Evolutionary conservation across 1,139 yeast genomes (phyloP), one percentile per base, ranked within the genome.

Genomic region (Saccharomyces hybrid): DNA sequence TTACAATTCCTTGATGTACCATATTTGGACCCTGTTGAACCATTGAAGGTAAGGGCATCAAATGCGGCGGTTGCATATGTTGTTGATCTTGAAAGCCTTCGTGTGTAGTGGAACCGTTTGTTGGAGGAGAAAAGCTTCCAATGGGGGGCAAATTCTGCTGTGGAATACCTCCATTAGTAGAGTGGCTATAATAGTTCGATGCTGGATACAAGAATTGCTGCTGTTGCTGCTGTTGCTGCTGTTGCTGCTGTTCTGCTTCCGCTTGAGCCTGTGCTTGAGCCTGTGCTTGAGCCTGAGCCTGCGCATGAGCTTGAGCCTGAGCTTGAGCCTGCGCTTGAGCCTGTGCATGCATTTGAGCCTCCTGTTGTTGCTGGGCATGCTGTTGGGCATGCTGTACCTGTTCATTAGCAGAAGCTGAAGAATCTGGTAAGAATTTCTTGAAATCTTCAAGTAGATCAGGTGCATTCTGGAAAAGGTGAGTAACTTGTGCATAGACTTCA

Each of bases 401-500:
- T 42, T 57, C 60, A 49, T 53, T 61, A 13, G 56, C 55, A 20
- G 64, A 52, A 50, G 76, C 77, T 34, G 84, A 76, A 13, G 90
- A 83, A 64, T 93, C 98, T 1, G 99, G 99, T 69, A 93, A 77
- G 67, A 93, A 93, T 69, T 90, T 95, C 70, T 91, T 90, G 72
- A 93, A 93, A 68, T 95, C 99, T 62, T 89, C 96, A 60, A 93
- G 74, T 60, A 93, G 77, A 69, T 93, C 99, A 1, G 98, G 99
- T 5, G 97, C 96, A 64, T 88, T 88, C 56, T 89, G 85, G 74
- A 93, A 93, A 54, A 93, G 76, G 26, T 83, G 79, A 1, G 97
- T 88, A 1, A 93, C 97, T 68, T 93, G 97, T 55, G 89, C 85
- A 66, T 93, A 93, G 7, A 93, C 98, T 66, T 93, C 98, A 53